Evolutionary conservation across 2,329 filamentous ascomycete genomes (phyloP).

Genomic region (Lanzia echinophila): DNA sequence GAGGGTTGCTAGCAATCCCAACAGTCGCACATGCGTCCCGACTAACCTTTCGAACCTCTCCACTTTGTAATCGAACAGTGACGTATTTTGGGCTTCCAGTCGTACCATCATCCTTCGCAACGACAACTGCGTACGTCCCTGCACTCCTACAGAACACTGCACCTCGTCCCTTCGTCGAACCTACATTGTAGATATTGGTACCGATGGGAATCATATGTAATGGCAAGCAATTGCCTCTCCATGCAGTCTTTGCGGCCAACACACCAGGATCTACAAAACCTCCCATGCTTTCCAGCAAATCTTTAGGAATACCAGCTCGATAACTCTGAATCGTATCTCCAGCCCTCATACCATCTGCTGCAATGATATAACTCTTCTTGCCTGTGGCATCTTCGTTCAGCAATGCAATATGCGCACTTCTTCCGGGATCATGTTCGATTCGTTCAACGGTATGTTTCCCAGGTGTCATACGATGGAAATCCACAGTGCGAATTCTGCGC

Average conservation of each 20-base stretch:
- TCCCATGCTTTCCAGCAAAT: slow-evolving; percentile 86
- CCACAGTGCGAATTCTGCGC: slow-evolving; percentile 83
- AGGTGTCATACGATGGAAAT: slow-evolving; percentile 72
- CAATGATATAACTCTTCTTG: slow-evolving; percentile 83
- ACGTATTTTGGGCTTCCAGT: slow-evolving; percentile 64
- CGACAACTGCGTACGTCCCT: slow-evolving; percentile 81
- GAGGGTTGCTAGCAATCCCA: slow-evolving; percentile 86
- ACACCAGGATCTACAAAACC: slow-evolving; percentile 91
- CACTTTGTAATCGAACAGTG: slow-evolving; percentile 81
- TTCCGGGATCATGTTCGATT: slow-evolving; percentile 92
- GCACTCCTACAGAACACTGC: slow-evolving; percentile 94
- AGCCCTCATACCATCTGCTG: slow-evolving; percentile 87
- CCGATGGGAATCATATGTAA: slow-evolving; percentile 93
- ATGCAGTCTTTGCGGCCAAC: slow-evolving; percentile 86
- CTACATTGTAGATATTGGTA: slow-evolving; percentile 87
- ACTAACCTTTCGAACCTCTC: slow-evolving; percentile 82
- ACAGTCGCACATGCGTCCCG: slow-evolving; percentile 93
- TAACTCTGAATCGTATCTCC: slow-evolving; percentile 93
- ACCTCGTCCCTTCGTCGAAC: slow-evolving; percentile 62
- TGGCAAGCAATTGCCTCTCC: slow-evolving; percentile 89
- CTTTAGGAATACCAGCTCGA: slow-evolving; percentile 77
- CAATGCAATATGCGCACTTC: slow-evolving; percentile 88
- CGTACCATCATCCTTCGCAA: slow-evolving; percentile 79
- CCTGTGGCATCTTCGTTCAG: slow-evolving; percentile 68
- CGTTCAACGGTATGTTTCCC: slow-evolving; percentile 86